Conservation (phyloP, 1,284 basidiomycete species). For the Cutaneotrichosporon sp. region DNA sequence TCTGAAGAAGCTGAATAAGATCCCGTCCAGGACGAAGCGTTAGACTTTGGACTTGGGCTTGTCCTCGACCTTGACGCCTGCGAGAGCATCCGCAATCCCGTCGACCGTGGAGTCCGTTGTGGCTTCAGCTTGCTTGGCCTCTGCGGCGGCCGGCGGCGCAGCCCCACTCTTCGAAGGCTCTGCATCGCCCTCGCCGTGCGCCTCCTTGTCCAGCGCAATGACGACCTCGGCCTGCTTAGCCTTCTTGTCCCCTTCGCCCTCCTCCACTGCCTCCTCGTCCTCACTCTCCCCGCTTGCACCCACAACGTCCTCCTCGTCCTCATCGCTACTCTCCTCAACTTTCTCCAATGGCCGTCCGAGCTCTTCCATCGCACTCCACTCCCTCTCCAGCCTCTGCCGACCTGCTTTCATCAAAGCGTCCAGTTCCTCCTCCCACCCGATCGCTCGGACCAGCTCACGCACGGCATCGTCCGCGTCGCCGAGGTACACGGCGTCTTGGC, state of each 20-base stretch:
- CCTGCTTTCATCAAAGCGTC: conserved; percentile 31
- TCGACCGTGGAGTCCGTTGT: conserved; percentile 4
- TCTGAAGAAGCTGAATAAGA: no score
- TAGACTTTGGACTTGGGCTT: background rate
- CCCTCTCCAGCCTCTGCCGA: conserved; percentile 21
- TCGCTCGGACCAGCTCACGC: conserved; percentile 27
- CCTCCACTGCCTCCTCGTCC: background rate
- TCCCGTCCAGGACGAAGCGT: no score
- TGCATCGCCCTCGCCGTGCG: background rate
- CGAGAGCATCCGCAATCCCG: conserved; percentile 2
- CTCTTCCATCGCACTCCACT: conserved; percentile 26
- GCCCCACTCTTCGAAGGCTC: background rate
- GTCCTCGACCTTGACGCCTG: conserved; percentile 1
- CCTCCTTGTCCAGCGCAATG: background rate
- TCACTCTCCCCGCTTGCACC: background rate
- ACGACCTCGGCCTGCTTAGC: background rate
- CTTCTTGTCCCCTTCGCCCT: background rate
- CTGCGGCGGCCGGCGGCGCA: background rate
- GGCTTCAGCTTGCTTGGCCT: background rate
- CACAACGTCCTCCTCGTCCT: conserved; percentile 4
- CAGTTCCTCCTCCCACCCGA: conserved; percentile 47
- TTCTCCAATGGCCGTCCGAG: background rate
- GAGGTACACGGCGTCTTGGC: conserved; percentile 43
- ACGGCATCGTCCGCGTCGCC: conserved; percentile 47
- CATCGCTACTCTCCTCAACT: background rate